Evolutionary conservation across 2,329 filamentous ascomycete species (phyloP), one percentile per base, ranked within the genome.

Genomic region (Endoconidiophora polonica): DNA sequence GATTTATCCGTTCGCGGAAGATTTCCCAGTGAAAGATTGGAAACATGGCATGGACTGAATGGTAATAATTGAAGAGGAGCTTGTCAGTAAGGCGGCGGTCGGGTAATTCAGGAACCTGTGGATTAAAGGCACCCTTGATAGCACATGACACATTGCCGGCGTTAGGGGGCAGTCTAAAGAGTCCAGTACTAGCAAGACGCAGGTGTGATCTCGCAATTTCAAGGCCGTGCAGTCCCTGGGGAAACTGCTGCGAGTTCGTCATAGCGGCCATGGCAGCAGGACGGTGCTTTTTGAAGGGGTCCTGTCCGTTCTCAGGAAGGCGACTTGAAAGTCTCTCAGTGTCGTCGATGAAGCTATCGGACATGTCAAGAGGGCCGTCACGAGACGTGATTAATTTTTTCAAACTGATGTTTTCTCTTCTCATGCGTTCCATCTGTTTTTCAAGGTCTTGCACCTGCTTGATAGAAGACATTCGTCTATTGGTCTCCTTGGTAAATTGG

Each of bases 401-500:
- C 38, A 94, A 68, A 54, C 79, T 81, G 50, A 70, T 73, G 59
- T 94, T 88, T 62, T 94, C 84, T 52, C 86, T 79, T 61, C 81
- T 84, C 39, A 91, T 74, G 48, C 81, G 75, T 44, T 83, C 76
- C 59, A 95, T 77, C 65, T 95, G 88, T 64, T 86, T 91, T 66
- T 96, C 90, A 23, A 98, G 72, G 62, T 98, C 91, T 65, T 96
- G 91, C 10, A 96, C 85, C 69, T 95, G 91, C 76, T 96, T 98
- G 67, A 96, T 96, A 1, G 90, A 96, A 16, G 91, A 96, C 91
- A 98, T 98, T 55, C 91, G 79, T 53, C 91, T 77, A 63, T 98
- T 98, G 10, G 91, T 98, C 66, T 98, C 91, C 67, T 98, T 98
- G 46, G 91, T 98, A 62, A 98, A 98, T 61, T 96, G 90, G 62